Base-by-base conservation (phyloP, 305 asterid species). In the Fraxinus ornus region DNA sequence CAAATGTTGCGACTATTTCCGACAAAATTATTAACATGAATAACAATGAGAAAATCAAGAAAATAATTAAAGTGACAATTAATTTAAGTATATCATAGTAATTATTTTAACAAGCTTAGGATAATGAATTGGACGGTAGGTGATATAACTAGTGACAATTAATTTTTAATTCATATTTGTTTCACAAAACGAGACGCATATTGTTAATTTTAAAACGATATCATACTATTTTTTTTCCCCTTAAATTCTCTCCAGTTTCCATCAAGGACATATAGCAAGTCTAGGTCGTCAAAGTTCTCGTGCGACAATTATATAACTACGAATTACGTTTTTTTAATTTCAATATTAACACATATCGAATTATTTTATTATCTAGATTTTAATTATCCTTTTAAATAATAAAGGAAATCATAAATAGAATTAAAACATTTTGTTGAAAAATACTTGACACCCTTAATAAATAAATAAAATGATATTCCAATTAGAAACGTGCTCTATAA, bases 1-100 rank as follows among this genome's bases (percentile, higher is more conserved):
- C 75, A 68, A 68, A 28, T 68, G 75, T 28, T 68, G n/a, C 21
- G 21, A 68, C 75, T 26, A 68, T 68, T 68, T 68, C 75, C 75
- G 75, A 68, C 39, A 68, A 13, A 49, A 49, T 49, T 49, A 49
- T 13, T 49, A 49, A 39, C 49, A 39, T 36, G 39, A 36, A 36
- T 36, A 36, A 41, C 52, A 41, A 41, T 41, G 44, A 37, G 44
- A 37, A 37, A 37, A 37, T 37, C 44, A 37, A 37, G 44, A 37
- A 37, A 7, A 37, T 37, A 37, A 37, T 36, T 36, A 8, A 39
- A 39, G 49, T 39, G 12, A 9, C 30, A 60, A 60, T 60, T 60
- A 21, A 62, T 64, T 22, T 24, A 22, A 64, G 12, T 7, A 64
- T 64, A 24, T 64, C 12, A 64, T 24, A 64, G 30, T 26, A 24